phyloP scores from a whole-genome alignment of 306 rosid genomes.

The Malus sylvestris region DNA sequence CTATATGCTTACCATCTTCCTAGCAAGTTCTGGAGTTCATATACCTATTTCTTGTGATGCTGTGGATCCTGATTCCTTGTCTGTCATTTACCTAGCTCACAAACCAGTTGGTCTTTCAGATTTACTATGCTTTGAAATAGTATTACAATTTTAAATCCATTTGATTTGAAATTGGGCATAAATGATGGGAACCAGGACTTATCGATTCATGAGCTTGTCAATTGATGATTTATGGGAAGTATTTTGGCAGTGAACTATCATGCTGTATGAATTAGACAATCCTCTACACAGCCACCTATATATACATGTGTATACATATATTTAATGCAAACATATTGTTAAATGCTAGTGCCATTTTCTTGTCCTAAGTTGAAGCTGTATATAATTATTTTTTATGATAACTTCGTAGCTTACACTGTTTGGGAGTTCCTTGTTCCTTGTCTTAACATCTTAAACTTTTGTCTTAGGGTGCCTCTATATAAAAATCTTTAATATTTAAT shows the following conservation, averaged over 20 bases:
- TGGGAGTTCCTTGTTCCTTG: constrained; percentile 14
- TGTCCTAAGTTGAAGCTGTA: not conserved
- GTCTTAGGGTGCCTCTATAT: not conserved
- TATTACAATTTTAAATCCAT: not conserved
- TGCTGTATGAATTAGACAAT: not conserved
- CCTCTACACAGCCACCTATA: not conserved
- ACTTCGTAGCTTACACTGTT: not conserved
- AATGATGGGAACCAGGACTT: not conserved
- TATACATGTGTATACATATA: no score
- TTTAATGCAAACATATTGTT: not conserved
- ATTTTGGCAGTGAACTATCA: not conserved
- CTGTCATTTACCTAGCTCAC: not conserved
- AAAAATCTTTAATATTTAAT: not conserved
- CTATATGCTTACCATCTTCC: not conserved
- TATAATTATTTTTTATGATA: not conserved
- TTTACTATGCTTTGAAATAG: not conserved
- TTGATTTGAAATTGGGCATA: not conserved
- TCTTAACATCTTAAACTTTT: not conserved
- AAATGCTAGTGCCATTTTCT: not conserved
- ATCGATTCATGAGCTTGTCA: not conserved
- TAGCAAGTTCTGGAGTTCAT: constrained; percentile 3
- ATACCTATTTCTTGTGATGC: not conserved
- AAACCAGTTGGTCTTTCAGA: not conserved
- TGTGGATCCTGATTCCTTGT: not conserved
- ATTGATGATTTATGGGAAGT: not conserved